Base-by-base conservation (phyloP, 1,284 basidiomycete species). In the Athelia psychrophila region DNA sequence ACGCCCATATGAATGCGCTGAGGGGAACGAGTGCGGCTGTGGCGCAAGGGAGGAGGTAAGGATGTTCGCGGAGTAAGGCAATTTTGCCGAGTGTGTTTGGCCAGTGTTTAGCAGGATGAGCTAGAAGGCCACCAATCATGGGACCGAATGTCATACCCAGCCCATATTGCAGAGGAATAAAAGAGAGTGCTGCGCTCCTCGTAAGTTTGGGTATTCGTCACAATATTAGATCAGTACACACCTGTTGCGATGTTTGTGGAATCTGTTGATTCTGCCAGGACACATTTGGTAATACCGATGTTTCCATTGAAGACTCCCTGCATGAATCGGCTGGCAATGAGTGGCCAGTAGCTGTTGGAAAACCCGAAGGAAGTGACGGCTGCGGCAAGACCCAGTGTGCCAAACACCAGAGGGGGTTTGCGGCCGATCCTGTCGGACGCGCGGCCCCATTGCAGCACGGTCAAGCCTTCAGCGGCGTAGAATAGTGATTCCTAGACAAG, bases 381-480 rank as follows among this genome's bases (percentile, higher is more conserved):
- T 13, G 66, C 42, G 23, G 63, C 55, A 2, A 64, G 48, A 2
- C 70, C 70, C 23, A 64, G 58, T 18, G 68, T 56, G 8, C 71
- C 70, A n/a, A 62, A 47, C 23, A 72, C 51, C 3, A 72, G 38
- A 15, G 72, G 58, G 5, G 69, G 68, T 19, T 63, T 58, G 5
- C 71, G 58, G 32, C 70, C 70, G 27, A 69, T 55, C 2, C 55
- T 51, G 52, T 72, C 70, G 3, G 67, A 69, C 42, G 63, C 59
- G 9, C 66, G 59, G 27, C 70, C 68, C 67, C 70, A 72, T 20
- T 67, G 62, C 8, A 69, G 54, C 30, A 70, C 65, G 49, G 63
- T 56, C 20, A 62, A 49, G 20, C 59, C 59, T 54, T 68, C 63
- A 24, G 60, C 58, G 42, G 64, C 51, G 50, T 60, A 67, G 52